Evolutionary conservation across 2,329 filamentous ascomycete genomes (phyloP).

Genomic region (Penicillium sclerotiorum): DNA sequence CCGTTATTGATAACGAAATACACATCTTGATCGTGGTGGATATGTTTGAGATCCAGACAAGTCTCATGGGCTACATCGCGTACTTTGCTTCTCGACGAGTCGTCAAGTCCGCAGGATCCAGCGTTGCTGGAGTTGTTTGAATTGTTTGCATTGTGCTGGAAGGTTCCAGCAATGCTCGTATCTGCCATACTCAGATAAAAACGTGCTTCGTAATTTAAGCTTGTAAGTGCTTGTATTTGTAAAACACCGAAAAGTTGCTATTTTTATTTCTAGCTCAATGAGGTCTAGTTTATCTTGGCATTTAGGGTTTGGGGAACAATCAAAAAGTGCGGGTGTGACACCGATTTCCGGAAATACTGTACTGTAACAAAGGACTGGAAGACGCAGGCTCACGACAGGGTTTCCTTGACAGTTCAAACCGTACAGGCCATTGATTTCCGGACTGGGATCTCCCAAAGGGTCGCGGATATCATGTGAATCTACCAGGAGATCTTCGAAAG

Average conservation of each 20-base stretch:
- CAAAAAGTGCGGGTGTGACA: neutral
- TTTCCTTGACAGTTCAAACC: too few species aligned
- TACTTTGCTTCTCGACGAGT: too few species aligned
- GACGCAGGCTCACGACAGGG: too few species aligned
- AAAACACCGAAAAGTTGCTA: constrained; percentile 6
- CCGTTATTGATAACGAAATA: too few species aligned
- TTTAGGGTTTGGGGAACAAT: neutral
- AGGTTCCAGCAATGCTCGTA: constrained; percentile 8
- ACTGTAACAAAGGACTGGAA: neutral
- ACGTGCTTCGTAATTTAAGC: constrained; percentile 2
- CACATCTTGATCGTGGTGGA: too few species aligned
- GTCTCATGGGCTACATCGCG: too few species aligned
- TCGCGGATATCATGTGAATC: too few species aligned
- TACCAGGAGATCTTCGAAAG: too few species aligned
- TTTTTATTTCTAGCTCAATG: constrained; percentile 3
- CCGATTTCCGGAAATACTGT: neutral
- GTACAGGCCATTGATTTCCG: too few species aligned
- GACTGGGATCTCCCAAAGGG: too few species aligned
- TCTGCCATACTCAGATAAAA: constrained; percentile 1
- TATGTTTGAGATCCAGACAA: too few species aligned
- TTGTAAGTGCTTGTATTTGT: constrained; percentile 7
- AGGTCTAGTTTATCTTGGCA: neutral
- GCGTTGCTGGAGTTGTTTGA: constrained; percentile 8
- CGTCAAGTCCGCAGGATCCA: constrained; percentile 3
- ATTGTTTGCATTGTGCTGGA: constrained; percentile 7